Evolutionary conservation across 2,329 filamentous ascomycete genomes (phyloP).

Genomic region (Trichoderma aggressivum): DNA sequence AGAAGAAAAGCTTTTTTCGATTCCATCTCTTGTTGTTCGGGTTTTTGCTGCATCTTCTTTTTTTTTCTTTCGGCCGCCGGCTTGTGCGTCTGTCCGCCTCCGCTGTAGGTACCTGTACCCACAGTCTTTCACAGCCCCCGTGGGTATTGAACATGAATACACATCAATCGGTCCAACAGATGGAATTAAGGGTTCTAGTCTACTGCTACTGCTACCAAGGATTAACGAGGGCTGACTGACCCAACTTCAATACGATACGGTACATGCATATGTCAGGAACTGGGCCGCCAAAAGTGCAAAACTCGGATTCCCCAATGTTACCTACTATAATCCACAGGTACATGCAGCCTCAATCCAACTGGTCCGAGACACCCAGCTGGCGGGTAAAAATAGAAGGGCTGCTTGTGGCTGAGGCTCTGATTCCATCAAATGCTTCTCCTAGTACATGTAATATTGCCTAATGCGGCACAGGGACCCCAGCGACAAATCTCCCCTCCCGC

Average conservation of each 20-base stretch:
- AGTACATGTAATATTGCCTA: not conserved
- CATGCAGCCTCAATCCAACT: not conserved
- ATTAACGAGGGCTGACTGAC: not conserved
- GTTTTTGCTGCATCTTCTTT: not conserved
- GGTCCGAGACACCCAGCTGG: not conserved
- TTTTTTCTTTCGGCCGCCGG: not conserved
- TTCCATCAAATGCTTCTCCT: not conserved
- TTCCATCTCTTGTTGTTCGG: not conserved
- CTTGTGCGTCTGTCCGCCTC: not conserved
- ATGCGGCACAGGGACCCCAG: not conserved
- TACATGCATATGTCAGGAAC: not conserved
- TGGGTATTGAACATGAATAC: not conserved
- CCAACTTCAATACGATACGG: not conserved
- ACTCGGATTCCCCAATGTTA: not conserved
- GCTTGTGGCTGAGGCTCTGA: not conserved
- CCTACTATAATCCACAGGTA: not conserved
- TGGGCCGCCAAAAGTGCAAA: not conserved
- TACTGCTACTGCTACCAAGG: not conserved
- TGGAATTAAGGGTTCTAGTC: not conserved
- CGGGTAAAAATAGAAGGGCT: not conserved
- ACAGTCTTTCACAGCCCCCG: not conserved
- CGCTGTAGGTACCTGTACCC: not conserved
- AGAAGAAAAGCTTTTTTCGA: not conserved
- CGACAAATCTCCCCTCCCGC: not conserved
- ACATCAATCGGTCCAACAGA: not conserved